A percentile compares a stretch with the other conserved stretches of the same genome.
Evolutionary conservation across 1,284 basidiomycete genomes (phyloP).

Genomic region (Termitomyces sp.): DNA sequence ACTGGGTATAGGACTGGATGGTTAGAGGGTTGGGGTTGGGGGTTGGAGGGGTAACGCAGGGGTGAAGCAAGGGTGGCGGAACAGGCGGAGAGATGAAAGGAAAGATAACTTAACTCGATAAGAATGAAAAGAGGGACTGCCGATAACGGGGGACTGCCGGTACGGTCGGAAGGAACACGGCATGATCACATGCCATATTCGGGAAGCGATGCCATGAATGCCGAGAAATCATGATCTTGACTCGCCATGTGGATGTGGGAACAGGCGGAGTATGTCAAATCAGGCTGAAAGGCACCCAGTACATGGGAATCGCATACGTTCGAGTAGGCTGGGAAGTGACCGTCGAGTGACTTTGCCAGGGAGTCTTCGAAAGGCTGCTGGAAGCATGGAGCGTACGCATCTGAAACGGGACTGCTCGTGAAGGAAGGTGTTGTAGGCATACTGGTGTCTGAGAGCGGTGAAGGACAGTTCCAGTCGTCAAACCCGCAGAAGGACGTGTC

Average conservation of each 20-base stretch:
- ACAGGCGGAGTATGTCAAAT: conserved; percentile 16
- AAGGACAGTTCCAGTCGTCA: conserved; percentile 30
- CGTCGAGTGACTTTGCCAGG: conserved; percentile 22
- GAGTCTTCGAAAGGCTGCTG: conserved; percentile 24
- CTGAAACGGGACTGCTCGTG: conserved; percentile 23
- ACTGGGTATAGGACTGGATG: too few species aligned
- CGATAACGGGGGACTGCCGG: neutral
- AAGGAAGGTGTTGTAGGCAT: conserved; percentile 30
- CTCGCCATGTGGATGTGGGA: conserved; percentile 21
- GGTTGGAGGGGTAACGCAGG: conserved; percentile 7
- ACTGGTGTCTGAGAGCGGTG: conserved; percentile 28
- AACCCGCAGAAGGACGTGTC: conserved; percentile 25
- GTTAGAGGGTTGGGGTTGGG: too few species aligned
- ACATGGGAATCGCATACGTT: conserved; percentile 15
- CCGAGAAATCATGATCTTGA: conserved; percentile 25
- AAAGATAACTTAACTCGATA: neutral
- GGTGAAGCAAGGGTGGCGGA: neutral
- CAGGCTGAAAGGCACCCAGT: conserved; percentile 12
- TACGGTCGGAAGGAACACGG: conserved; percentile 10
- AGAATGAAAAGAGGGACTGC: conserved; percentile 1
- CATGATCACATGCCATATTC: conserved; percentile 22
- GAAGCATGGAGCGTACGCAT: conserved; percentile 18
- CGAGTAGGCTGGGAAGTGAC: conserved; percentile 22
- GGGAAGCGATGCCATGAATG: conserved; percentile 26
- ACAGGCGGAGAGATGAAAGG: neutral